These are phyloP conservation scores for Vigna reflexopilosa DNA, from an alignment of 306 rosid genomes.

Conservation along the genomic window DNA sequence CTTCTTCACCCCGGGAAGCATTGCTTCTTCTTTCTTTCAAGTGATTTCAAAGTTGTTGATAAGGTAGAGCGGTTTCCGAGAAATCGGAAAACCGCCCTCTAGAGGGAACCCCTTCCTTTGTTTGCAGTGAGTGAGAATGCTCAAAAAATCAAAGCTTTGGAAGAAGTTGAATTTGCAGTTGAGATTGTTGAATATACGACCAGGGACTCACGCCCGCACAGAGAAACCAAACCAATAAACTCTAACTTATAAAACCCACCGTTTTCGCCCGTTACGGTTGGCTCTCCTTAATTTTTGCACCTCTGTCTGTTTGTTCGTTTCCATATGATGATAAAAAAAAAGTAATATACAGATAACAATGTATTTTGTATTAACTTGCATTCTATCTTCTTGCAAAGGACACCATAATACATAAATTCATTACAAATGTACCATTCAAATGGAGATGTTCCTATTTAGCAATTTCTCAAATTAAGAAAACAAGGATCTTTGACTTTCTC, in stretches of 20 bases:
- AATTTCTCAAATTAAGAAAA: too few species aligned
- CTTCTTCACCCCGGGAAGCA: too few species aligned
- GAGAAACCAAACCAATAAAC: background rate
- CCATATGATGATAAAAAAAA: background rate
- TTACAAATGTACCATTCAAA: too few species aligned
- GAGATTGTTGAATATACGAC: background rate
- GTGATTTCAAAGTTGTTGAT: too few species aligned
- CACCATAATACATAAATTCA: too few species aligned
- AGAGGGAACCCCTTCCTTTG: background rate
- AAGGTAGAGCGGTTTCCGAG: slow-evolving; percentile 58
- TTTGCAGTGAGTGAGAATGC: background rate
- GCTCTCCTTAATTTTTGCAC: slow-evolving; percentile 35
- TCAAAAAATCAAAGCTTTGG: background rate
- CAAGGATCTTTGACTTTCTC: too few species aligned
- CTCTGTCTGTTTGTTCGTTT: background rate
- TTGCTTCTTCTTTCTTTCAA: too few species aligned
- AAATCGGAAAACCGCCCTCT: slow-evolving; percentile 61
- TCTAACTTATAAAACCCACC: background rate
- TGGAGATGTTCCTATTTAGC: too few species aligned
- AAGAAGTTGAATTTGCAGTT: background rate
- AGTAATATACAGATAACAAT: too few species aligned
- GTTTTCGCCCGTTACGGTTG: slow-evolving; percentile 30
- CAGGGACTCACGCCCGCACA: background rate
- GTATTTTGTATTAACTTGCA: too few species aligned
- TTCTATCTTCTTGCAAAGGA: too few species aligned